Evolutionary conservation across 805 yeast genomes (phyloP).

Genomic region (Starmera pachycereana): DNA sequence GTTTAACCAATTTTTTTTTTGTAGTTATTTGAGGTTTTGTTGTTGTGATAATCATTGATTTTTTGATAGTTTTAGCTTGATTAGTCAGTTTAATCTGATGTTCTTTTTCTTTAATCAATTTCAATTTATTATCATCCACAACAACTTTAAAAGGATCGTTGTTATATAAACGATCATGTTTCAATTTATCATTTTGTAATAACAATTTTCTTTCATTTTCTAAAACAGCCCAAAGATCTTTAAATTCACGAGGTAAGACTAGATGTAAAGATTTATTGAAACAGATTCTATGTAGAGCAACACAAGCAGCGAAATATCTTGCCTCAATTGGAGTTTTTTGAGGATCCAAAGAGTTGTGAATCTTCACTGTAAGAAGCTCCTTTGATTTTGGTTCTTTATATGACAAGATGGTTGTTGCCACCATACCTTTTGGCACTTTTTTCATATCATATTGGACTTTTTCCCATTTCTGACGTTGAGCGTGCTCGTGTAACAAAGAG

Average conservation of each 20-base stretch:
- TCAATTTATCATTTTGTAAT: slow-evolving; percentile 32
- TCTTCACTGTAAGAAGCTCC: slow-evolving; percentile 47
- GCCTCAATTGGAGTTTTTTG: slow-evolving; percentile 85
- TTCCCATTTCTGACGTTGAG: slow-evolving; percentile 86
- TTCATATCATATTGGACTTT: slow-evolving; percentile 71
- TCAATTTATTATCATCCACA: slow-evolving; percentile 42
- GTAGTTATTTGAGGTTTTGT: not conserved
- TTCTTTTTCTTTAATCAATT: slow-evolving; percentile 36
- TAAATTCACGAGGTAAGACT: slow-evolving; percentile 79
- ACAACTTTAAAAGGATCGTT: slow-evolving; percentile 69
- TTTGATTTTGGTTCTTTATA: slow-evolving; percentile 78
- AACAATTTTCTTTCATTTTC: slow-evolving; percentile 48
- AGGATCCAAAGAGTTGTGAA: slow-evolving; percentile 43
- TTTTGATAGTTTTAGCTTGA: slow-evolving; percentile 31
- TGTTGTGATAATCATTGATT: slow-evolving; percentile 4
- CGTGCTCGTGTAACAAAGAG: slow-evolving; percentile 72
- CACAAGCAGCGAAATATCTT: slow-evolving; percentile 83
- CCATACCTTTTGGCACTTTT: slow-evolving; percentile 42
- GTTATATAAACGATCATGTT: slow-evolving; percentile 45
- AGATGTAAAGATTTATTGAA: slow-evolving; percentile 75
- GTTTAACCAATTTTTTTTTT: slow-evolving; percentile 4
- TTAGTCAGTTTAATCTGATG: slow-evolving; percentile 33
- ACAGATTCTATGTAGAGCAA: slow-evolving; percentile 70
- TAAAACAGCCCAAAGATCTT: slow-evolving; percentile 65
- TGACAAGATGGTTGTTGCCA: slow-evolving; percentile 54